Conservation (phyloP, 768 basidiomycete genomes). For the Suillus occidentalis region DNA sequence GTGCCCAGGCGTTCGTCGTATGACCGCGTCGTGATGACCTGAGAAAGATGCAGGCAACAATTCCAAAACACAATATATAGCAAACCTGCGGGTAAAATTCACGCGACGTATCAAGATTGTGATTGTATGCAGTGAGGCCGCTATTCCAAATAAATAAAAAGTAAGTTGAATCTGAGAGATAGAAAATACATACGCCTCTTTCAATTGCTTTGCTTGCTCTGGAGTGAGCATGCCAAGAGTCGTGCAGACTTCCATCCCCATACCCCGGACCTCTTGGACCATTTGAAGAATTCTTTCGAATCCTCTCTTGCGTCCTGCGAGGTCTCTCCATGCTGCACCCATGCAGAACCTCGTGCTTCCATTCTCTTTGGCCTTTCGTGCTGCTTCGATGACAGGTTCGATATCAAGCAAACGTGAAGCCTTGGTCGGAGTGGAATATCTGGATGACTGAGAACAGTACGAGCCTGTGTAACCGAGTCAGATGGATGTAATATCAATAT, state of each 20-base stretch:
- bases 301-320: slow-evolving; percentile 88
- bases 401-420: slow-evolving; percentile 86
- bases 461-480: slow-evolving; percentile 55
- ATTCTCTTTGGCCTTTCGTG: slow-evolving; percentile 91
- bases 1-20: slow-evolving; percentile 94
- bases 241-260: slow-evolving; percentile 99
- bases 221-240: slow-evolving; percentile 96
- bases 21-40: slow-evolving; percentile 94
- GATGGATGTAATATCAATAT: background rate
- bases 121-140: slow-evolving; percentile 96
- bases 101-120: slow-evolving; percentile 96
- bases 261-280: slow-evolving; percentile 86
- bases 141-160: slow-evolving; percentile 35
- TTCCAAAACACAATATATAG: background rate
- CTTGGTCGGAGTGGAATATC: slow-evolving; percentile 84
- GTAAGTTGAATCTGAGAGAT: slow-evolving; percentile 7
- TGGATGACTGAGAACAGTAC: slow-evolving; percentile 97
- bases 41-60: slow-evolving; percentile 10
- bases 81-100: slow-evolving; percentile 91
- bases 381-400: slow-evolving; percentile 91
- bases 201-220: slow-evolving; percentile 88
- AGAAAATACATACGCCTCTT: slow-evolving; percentile 73
- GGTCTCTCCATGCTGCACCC: slow-evolving; percentile 98
- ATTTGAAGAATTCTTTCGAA: slow-evolving; percentile 92
- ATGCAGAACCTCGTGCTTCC: slow-evolving; percentile 98